Evolutionary conservation across 805 yeast species (phyloP).

Genomic region (Saccharomycopsis sp.): DNA sequence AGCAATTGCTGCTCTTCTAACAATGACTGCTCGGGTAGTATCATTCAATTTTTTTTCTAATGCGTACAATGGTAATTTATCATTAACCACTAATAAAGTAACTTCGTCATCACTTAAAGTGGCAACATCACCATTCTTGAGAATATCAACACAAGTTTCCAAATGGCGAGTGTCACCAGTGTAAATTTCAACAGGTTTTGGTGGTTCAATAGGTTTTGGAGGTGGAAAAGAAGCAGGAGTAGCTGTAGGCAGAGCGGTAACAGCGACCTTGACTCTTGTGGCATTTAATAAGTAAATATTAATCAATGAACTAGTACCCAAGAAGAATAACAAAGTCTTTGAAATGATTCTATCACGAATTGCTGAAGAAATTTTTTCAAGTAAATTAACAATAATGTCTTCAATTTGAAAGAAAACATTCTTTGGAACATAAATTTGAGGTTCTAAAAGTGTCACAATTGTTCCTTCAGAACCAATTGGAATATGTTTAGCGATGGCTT

Average conservation of each 20-base stretch:
- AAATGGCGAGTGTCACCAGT: constrained; percentile 36
- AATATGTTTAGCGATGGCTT: constrained; percentile 37
- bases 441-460: constrained; percentile 51
- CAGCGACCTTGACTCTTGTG: constrained; percentile 61
- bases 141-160: constrained; percentile 54
- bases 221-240: neutral
- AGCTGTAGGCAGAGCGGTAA: constrained; percentile 29
- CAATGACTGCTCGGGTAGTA: constrained; percentile 84
- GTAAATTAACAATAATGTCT: constrained; percentile 45
- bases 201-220: neutral
- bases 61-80: constrained; percentile 87
- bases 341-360: constrained; percentile 77
- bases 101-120: constrained; percentile 69
- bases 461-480: constrained; percentile 41
- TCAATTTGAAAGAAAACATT: constrained; percentile 53
- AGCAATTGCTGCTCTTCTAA: constrained; percentile 91
- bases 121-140: constrained; percentile 67
- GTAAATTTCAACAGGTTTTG: neutral
- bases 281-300: constrained; percentile 84
- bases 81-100: constrained; percentile 57
- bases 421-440: constrained; percentile 51
- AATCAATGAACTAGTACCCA: constrained; percentile 68
- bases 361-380: constrained; percentile 55
- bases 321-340: constrained; percentile 64
- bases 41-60: constrained; percentile 87